Evolutionary conservation across 345 rosid species (phyloP), one percentile per base, ranked within the genome.

Genomic region (Sisymbrium altissimum): DNA sequence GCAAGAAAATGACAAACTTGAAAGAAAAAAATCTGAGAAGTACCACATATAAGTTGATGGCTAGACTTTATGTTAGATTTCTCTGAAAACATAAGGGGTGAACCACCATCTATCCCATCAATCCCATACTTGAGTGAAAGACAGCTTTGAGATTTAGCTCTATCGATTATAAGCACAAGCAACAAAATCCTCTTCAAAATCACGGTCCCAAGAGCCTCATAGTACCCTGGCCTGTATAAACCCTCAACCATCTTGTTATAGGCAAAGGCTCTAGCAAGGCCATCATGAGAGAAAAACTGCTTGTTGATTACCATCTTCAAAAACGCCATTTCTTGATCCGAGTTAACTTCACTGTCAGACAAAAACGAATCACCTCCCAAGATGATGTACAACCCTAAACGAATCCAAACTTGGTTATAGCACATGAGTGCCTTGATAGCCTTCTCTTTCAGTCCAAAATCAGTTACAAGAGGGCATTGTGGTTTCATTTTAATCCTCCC

Each of bases 161-260:
- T 86, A 80, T 94, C 97, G 39, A 94, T 85, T 36, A 89, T 55
- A 59, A 94, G 91, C 6, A 84, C 90, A 36, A 94, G 88, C 70
- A 94, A 76, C 83, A 94, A 76, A 76, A 91, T 73, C 80, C 98
- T 94, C 84, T 94, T 94, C 78, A 94, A 81, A 46, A 94, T 88
- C 63, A 91, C 49, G 65, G 59, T 88, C 61, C 98, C 98, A 75
- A 94, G 82, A 13, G 76, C 58, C 76, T 94, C 97, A 80, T 89
- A 94, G 81, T 94, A 94, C 38, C 98, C 98, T 0, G 98, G 98
- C 72, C 91, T 82, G 23, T 89, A 91, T 68, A 94, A 78, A 54
- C 98, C 97, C 55, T 89, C 98, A 44, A 94, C 98, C 83, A 65
- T 94, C 84, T 85, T 94, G 85, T 94, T 94, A 79, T 91, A 94